These are phyloP conservation scores for Diaporthe destruens DNA, from an alignment of 2,329 filamentous ascomycete species.

Conservation along the genomic window DNA sequence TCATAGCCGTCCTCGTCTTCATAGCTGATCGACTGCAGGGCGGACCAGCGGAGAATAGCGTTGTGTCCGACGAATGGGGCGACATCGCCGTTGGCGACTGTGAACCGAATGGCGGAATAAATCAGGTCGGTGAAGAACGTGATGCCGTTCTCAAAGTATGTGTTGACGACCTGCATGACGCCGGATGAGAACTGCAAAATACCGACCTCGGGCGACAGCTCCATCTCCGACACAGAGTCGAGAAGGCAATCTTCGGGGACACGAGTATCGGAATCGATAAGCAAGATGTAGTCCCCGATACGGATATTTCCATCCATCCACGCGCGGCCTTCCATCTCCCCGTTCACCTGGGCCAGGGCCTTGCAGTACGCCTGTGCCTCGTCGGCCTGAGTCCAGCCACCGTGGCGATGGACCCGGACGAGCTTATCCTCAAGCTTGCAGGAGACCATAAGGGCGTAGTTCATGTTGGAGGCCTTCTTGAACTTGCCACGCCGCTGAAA, in stretches of 20 bases:
- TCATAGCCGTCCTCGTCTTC: slow-evolving; percentile 77
- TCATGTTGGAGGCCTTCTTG: slow-evolving; percentile 81
- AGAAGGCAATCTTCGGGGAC: slow-evolving; percentile 82
- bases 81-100: slow-evolving; percentile 82
- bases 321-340: slow-evolving; percentile 73
- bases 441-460: slow-evolving; percentile 76
- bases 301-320: slow-evolving; percentile 90
- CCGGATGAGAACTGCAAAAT: slow-evolving; percentile 84
- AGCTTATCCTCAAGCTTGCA: slow-evolving; percentile 80
- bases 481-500: slow-evolving; percentile 75
- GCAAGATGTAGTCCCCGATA: slow-evolving; percentile 83
- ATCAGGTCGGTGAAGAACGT: slow-evolving; percentile 81
- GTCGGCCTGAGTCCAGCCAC: slow-evolving; percentile 76
- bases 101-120: slow-evolving; percentile 81
- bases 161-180: slow-evolving; percentile 83
- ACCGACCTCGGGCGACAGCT: slow-evolving; percentile 81
- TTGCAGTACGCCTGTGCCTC: slow-evolving; percentile 76
- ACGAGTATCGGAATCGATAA: slow-evolving; percentile 85
- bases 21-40: slow-evolving; percentile 78
- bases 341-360: slow-evolving; percentile 74
- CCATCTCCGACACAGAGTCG: slow-evolving; percentile 85
- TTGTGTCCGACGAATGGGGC: slow-evolving; percentile 87
- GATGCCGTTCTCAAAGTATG: slow-evolving; percentile 79
- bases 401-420: slow-evolving; percentile 64
- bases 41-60: slow-evolving; percentile 80